Percentiles rank a stretch among this genome's conserved stretches.
Conservation (phyloP, 2,329 filamentous ascomycete species). For the Helotiales sp. region DNA sequence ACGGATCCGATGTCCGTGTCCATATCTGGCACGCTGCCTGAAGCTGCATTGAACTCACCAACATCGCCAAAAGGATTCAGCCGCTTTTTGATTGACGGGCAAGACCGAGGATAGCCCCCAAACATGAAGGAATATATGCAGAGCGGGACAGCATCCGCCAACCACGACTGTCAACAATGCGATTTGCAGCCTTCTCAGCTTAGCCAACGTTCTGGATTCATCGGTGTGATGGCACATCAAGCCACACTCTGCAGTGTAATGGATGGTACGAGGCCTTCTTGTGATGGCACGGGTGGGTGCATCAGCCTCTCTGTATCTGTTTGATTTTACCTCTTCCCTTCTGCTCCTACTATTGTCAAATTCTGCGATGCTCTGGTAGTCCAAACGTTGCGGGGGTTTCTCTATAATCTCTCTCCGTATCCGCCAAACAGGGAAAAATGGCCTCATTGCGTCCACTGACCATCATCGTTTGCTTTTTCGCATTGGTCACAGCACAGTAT, state of each 20-base stretch:
- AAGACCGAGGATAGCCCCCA: background rate
- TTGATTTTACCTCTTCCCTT: background rate
- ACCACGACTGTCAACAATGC: background rate
- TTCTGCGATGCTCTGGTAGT: background rate
- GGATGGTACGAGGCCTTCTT: background rate
- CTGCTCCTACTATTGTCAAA: background rate
- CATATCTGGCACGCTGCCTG: background rate
- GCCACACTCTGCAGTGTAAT: background rate
- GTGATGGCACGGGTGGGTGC: slow-evolving; percentile 4
- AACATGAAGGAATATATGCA: background rate
- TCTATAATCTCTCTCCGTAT: background rate
- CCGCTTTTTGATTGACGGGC: slow-evolving; percentile 4
- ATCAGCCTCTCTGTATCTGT: slow-evolving; percentile 6
- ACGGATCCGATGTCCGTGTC: too few species aligned
- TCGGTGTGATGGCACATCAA: background rate
- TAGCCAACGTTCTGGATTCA: background rate
- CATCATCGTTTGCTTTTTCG: slow-evolving; percentile 4
- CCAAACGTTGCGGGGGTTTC: background rate
- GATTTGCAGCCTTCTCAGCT: slow-evolving; percentile 10
- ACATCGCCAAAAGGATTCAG: slow-evolving; percentile 7
- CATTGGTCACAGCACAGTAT: slow-evolving; percentile 19
- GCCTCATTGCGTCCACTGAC: slow-evolving; percentile 9
- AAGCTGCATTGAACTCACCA: background rate
- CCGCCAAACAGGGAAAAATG: slow-evolving; percentile 10
- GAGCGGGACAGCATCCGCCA: background rate